Conservation (phyloP, 2,329 filamentous ascomycete species). For the Alternaria dauci region DNA sequence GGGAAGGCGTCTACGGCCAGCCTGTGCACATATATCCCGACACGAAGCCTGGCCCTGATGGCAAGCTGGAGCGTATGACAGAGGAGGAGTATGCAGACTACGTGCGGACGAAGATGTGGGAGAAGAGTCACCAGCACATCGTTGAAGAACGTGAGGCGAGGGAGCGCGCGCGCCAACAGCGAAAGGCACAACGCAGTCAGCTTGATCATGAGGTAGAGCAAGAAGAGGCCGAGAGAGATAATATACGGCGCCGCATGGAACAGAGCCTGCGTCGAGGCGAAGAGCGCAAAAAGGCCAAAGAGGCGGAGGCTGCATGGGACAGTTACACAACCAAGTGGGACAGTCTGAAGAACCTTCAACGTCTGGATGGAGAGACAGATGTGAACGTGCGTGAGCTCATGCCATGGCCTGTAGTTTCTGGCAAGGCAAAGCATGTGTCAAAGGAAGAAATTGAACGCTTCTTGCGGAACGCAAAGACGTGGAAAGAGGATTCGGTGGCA, state of each 20-base stretch:
- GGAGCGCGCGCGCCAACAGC: slow-evolving; percentile 58
- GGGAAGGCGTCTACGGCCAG: slow-evolving; percentile 96
- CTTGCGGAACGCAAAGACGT: slow-evolving; percentile 64
- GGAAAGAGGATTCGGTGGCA: slow-evolving; percentile 53
- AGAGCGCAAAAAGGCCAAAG: slow-evolving; percentile 65
- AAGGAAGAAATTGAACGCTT: slow-evolving; percentile 73
- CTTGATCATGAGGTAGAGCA: slow-evolving; percentile 54
- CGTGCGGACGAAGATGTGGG: slow-evolving; percentile 92
- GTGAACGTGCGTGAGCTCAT: slow-evolving; percentile 53
- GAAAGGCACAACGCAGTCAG: slow-evolving; percentile 48
- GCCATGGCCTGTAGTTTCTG: slow-evolving; percentile 77
- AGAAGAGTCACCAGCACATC: slow-evolving; percentile 86
- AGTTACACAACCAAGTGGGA: slow-evolving; percentile 73
- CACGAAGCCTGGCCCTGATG: slow-evolving; percentile 61
- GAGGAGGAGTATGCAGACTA: slow-evolving; percentile 92
- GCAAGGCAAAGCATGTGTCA: slow-evolving; percentile 64
- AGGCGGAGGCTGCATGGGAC: slow-evolving; percentile 69
- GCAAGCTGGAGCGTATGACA: slow-evolving; percentile 80
- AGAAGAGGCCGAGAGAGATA: slow-evolving; percentile 54
- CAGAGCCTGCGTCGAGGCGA: slow-evolving; percentile 72
- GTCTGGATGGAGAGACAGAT: slow-evolving; percentile 21
- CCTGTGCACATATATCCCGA: slow-evolving; percentile 83
- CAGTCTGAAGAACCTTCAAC: slow-evolving; percentile 46
- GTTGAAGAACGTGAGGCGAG: slow-evolving; percentile 76
- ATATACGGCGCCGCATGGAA: slow-evolving; percentile 71